phyloP scores from a whole-genome alignment of 2,329 filamentous ascomycete genomes.

The Xylaria polymorpha region DNA sequence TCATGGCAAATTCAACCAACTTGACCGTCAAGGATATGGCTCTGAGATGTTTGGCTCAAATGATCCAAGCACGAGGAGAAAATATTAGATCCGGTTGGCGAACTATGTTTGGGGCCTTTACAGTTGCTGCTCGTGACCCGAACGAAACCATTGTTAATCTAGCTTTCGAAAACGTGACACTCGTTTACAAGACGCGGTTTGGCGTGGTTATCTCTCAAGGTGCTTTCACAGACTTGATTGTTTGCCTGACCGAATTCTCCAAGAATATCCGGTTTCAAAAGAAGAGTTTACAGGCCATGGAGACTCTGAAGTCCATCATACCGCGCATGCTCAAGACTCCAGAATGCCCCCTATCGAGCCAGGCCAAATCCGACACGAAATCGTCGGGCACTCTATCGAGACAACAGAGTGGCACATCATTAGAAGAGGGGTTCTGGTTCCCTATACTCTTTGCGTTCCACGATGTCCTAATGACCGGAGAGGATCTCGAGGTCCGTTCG shows the following conservation, averaged over 20 bases:
- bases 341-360: constrained; percentile 84
- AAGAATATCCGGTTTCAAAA: constrained; percentile 99
- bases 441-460: constrained; percentile 98
- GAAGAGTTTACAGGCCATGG: constrained; percentile 95
- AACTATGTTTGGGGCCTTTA: constrained; percentile 99
- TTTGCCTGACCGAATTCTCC: constrained; percentile 97
- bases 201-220: constrained; percentile 96
- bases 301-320: constrained; percentile 92
- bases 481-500: constrained; percentile 94
- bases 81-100: constrained; percentile 99
- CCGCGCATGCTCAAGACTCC: constrained; percentile 95
- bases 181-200: constrained; percentile 95
- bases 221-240: constrained; percentile 94
- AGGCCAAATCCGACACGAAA: constrained; percentile 54
- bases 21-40: constrained; percentile 98
- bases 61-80: constrained; percentile 96
- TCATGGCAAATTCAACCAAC: constrained; percentile 91
- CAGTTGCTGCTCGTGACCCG: constrained; percentile 90
- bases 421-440: constrained; percentile 99
- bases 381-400: constrained; percentile 58
- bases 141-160: constrained; percentile 97
- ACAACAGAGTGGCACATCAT: constrained; percentile 81
- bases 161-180: constrained; percentile 95
- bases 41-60: constrained; percentile 93
- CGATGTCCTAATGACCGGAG: constrained; percentile 98